A percentile compares a stretch with the other conserved stretches of the same genome.
Conservation (phyloP, 1,284 basidiomycete species). For the Leccinum fallax region DNA sequence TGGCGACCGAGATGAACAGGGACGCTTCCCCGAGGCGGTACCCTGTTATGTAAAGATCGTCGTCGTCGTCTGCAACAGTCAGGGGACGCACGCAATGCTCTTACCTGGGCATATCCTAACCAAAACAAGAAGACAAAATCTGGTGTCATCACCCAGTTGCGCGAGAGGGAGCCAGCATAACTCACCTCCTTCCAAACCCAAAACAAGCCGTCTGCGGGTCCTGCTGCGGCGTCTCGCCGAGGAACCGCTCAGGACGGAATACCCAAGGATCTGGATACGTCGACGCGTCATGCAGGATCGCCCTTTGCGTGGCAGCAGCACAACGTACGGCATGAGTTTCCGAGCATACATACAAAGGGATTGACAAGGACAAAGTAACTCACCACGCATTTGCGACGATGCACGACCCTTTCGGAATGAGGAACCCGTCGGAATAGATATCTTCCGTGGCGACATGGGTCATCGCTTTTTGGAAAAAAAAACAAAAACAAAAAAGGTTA, state of each 20-base stretch:
- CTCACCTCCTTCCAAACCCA: slow-evolving; percentile 26
- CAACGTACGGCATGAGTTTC: not conserved
- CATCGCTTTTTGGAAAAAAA: slow-evolving; percentile 26
- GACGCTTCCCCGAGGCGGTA: slow-evolving; percentile 16
- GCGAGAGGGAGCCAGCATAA: not conserved
- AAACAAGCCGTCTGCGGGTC: slow-evolving; percentile 22
- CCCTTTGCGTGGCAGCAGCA: slow-evolving; percentile 11
- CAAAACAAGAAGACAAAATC: not conserved
- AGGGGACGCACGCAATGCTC: not conserved
- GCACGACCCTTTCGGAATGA: slow-evolving; percentile 43
- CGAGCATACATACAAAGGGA: not conserved
- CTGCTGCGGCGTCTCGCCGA: slow-evolving; percentile 19
- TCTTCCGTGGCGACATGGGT: slow-evolving; percentile 41
- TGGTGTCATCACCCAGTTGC: not conserved
- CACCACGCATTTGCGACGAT: slow-evolving; percentile 30
- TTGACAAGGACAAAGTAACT: not conserved
- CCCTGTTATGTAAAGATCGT: slow-evolving; percentile 4
- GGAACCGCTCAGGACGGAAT: slow-evolving; percentile 31
- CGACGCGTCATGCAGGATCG: slow-evolving; percentile 16
- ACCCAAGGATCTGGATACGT: slow-evolving; percentile 23
- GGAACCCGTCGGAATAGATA: slow-evolving; percentile 35
- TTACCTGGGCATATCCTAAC: slow-evolving; percentile 26
- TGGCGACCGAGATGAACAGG: slow-evolving; percentile 21
- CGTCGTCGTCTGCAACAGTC: not conserved
- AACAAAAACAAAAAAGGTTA: slow-evolving; percentile 1